phyloP scores from a whole-genome alignment of 176 grass and related monocot genomes.

The Eragrostis curvula region DNA sequence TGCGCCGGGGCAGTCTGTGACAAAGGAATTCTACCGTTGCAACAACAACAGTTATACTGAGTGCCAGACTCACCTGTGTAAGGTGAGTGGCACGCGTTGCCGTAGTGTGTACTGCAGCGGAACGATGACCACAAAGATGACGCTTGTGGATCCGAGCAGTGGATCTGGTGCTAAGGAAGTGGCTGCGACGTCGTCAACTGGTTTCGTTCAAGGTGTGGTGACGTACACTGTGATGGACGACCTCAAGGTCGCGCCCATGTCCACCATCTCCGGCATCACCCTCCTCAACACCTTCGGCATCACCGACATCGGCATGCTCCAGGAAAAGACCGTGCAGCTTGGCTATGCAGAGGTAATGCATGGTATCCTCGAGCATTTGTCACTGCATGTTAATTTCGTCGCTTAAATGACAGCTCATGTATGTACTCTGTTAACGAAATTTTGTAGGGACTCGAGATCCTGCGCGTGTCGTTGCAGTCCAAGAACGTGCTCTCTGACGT shows the following conservation, averaged over 20 bases:
- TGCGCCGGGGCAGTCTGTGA: accelerated
- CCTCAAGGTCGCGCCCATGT: conserved; percentile 53
- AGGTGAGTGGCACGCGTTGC: background rate
- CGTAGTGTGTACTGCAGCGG: background rate
- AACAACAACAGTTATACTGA: background rate
- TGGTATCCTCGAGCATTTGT: background rate
- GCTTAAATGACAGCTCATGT: too few relatives aligned
- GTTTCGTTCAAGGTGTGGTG: conserved; percentile 29
- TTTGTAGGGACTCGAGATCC: conserved; percentile 18
- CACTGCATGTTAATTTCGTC: too few relatives aligned
- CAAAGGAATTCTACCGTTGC: background rate
- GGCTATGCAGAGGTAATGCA: conserved; percentile 3
- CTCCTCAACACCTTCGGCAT: conserved; percentile 34
- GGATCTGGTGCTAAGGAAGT: background rate
- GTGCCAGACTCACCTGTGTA: background rate
- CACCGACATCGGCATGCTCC: conserved; percentile 18
- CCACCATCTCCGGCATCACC: conserved; percentile 37
- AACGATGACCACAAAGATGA: background rate
- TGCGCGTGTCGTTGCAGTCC: conserved; percentile 17
- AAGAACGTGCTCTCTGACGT: conserved; percentile 33
- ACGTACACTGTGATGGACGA: conserved; percentile 55
- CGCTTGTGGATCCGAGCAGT: background rate
- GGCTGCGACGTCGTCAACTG: background rate
- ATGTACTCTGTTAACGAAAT: background rate
- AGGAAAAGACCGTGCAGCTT: conserved; percentile 47